Evolutionary conservation across 2,329 filamentous ascomycete species (phyloP).

Genomic region (Xylariales sp.): DNA sequence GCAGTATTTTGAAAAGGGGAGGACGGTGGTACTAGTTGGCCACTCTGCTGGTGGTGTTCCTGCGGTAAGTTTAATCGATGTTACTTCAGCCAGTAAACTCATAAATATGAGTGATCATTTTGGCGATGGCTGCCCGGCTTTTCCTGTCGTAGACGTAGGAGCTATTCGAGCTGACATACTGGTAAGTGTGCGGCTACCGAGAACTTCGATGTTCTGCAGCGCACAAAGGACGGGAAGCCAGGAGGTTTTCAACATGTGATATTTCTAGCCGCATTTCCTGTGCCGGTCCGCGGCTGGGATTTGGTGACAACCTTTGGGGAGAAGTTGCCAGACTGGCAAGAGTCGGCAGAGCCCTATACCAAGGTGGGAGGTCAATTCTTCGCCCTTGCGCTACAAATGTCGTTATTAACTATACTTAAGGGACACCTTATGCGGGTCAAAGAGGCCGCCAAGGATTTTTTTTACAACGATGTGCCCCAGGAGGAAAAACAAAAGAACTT

Average conservation of each 20-base stretch:
- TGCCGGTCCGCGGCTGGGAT: neutral
- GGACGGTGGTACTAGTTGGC: neutral
- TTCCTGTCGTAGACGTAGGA: too few relatives aligned
- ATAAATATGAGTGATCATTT: too few relatives aligned
- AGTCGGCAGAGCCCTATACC: neutral
- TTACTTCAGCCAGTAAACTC: too few relatives aligned
- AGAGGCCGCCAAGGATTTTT: constrained; percentile 7
- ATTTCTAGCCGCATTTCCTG: neutral
- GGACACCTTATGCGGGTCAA: constrained; percentile 3
- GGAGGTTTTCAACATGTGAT: constrained; percentile 1
- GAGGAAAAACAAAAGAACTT: constrained; percentile 9
- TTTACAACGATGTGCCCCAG: constrained; percentile 11
- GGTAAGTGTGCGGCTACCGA: neutral
- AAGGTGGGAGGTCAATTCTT: neutral
- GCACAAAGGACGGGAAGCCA: constrained; percentile 1
- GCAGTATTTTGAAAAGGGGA: neutral
- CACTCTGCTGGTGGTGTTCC: constrained; percentile 1
- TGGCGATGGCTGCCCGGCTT: too few relatives aligned
- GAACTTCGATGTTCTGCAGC: neutral
- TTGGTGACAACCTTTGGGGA: neutral
- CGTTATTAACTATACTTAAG: neutral
- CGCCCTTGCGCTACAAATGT: neutral
- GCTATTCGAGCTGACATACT: neutral
- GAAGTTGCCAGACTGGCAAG: neutral
- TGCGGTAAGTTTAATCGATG: constrained; percentile 1